These are phyloP conservation scores for Monosporascus sp. DNA, from an alignment of 2,329 filamentous ascomycete genomes.

Conservation along the genomic window DNA sequence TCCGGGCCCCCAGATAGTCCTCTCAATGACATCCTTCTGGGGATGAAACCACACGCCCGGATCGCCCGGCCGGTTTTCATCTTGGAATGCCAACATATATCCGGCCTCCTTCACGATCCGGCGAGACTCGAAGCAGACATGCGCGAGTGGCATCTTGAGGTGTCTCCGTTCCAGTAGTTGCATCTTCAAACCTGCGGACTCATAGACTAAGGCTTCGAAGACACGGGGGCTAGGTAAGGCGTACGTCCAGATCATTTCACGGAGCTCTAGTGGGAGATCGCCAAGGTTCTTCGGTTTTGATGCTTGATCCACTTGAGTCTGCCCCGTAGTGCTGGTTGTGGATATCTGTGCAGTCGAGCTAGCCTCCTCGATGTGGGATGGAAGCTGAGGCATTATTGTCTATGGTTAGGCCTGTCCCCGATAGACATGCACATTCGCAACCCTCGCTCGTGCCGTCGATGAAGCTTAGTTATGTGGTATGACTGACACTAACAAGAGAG, in stretches of 20 bases:
- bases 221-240: conserved; percentile 19
- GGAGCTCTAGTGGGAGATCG: conserved; percentile 20
- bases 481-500: no score
- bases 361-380: no score
- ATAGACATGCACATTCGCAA: no score
- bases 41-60: conserved; percentile 24
- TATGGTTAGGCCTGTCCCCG: no score
- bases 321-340: neutral
- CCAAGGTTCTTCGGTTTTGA: conserved; percentile 7
- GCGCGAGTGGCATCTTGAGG: conserved; percentile 19
- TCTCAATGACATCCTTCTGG: conserved; percentile 16
- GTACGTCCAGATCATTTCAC: conserved; percentile 22
- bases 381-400: no score
- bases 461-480: no score
- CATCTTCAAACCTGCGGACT: conserved; percentile 17
- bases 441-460: no score
- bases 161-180: conserved; percentile 16
- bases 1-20: conserved; percentile 21
- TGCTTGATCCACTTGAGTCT: neutral
- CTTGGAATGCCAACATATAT: conserved; percentile 21
- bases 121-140: conserved; percentile 23
- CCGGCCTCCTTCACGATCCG: conserved; percentile 19
- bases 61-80: conserved; percentile 20
- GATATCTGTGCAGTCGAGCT: no score
- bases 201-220: conserved; percentile 20